Conservation (phyloP, 2,329 filamentous ascomycete genomes). For the Fusarium sp. region DNA sequence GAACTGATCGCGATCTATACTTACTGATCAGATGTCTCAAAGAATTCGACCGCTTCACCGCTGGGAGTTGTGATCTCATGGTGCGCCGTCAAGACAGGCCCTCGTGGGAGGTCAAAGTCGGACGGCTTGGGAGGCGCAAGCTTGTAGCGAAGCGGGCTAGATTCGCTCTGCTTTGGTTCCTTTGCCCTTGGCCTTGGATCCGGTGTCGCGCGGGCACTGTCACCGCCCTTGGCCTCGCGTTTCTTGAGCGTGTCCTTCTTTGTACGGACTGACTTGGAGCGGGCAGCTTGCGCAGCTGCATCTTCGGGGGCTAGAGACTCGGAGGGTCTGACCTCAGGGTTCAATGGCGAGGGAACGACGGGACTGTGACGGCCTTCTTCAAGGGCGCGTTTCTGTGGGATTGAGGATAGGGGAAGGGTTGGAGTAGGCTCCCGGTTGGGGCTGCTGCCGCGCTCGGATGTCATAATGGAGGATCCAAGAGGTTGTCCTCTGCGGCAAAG, state of each 20-base stretch:
- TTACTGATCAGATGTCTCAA: conserved; percentile 74
- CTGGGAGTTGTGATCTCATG: conserved; percentile 64
- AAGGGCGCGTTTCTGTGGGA: conserved; percentile 74
- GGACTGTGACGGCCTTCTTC: conserved; percentile 76
- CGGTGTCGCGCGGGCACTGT: conserved; percentile 67
- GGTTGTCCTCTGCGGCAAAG: not conserved
- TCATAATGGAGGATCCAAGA: conserved; percentile 44
- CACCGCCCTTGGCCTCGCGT: conserved; percentile 70
- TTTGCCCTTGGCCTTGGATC: conserved; percentile 66
- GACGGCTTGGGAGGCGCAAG: conserved; percentile 71
- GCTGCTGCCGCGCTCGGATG: conserved; percentile 51
- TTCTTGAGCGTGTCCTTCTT: conserved; percentile 79
- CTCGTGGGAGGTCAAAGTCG: conserved; percentile 71
- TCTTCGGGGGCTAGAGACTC: conserved; percentile 59
- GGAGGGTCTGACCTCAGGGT: conserved; percentile 68
- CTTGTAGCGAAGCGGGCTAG: conserved; percentile 70
- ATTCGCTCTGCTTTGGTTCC: conserved; percentile 56
- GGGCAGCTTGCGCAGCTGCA: conserved; percentile 54
- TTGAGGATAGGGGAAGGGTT: conserved; percentile 56
- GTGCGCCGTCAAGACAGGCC: conserved; percentile 67
- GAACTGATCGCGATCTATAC: conserved; percentile 41
- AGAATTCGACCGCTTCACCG: conserved; percentile 67
- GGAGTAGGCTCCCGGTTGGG: conserved; percentile 58
- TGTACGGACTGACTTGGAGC: conserved; percentile 57
- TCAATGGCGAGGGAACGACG: conserved; percentile 79